phyloP scores from a whole-genome alignment of 306 rosid species.

The Luffa acutangula region DNA sequence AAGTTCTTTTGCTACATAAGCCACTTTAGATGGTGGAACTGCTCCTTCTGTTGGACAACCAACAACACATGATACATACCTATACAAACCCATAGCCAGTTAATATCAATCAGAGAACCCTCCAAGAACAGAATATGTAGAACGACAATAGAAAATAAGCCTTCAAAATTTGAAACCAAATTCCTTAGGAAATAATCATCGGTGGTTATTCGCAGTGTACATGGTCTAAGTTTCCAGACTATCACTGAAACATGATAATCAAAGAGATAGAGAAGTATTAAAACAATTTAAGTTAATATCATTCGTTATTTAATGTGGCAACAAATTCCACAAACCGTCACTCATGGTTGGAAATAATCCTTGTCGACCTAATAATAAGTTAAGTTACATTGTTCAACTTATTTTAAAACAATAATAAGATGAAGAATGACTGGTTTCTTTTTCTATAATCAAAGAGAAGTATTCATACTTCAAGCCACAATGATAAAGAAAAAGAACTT shows the following conservation, averaged over 20 bases:
- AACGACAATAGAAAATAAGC: background rate
- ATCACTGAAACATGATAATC: no score
- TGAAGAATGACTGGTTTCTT: background rate
- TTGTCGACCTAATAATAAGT: background rate
- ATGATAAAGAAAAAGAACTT: background rate
- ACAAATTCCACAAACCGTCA: background rate
- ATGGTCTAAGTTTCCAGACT: background rate
- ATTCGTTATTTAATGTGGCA: background rate
- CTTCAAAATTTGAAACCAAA: background rate
- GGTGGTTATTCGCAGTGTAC: background rate
- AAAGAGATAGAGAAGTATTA: no score
- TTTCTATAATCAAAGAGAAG: background rate
- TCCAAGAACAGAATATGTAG: background rate
- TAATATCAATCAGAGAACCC: conserved; percentile 5
- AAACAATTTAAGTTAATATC: no score
- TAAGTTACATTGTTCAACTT: background rate
- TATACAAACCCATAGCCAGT: conserved; percentile 19
- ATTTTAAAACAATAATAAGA: background rate
- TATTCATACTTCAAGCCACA: background rate
- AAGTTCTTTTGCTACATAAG: conserved; percentile 79
- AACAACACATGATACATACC: conserved; percentile 86
- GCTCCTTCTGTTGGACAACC: conserved; percentile 95
- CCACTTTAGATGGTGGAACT: conserved; percentile 72
- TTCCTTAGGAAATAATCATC: background rate
- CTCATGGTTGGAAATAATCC: background rate